Evolutionary conservation across 2,329 filamentous ascomycete genomes (phyloP), one percentile per base, ranked within the genome.

Genomic region (Aspergillus cejpii): DNA sequence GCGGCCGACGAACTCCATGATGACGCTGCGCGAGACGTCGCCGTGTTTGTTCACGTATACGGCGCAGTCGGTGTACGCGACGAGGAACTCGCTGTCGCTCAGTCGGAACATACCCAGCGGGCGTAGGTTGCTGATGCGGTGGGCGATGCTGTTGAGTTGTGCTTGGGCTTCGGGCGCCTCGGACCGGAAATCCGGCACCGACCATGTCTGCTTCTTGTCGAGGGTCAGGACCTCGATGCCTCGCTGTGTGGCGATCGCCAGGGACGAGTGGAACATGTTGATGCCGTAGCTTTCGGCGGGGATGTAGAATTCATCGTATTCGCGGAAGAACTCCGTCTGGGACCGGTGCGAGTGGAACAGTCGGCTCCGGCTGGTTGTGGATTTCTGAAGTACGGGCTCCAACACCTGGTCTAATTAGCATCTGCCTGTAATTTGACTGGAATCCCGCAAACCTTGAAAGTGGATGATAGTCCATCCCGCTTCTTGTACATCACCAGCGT

Each of bases 21-120:
- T 90, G 47, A 97, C 87, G 21, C 85, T 88, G 37, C 94, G 85
- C 29, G 83, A 91, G 21, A 98, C 88, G 50, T 98, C 92, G 54
- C 92, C 92, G 66, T 97, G 89, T 69, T 97, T 96, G 73, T 98
- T 94, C 62, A 97, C 86, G 61, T 97, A 98, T 6, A 98, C 90
- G 14, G 90, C 92, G 57, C 91, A 97, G 66, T 96, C 89, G 67
- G 94, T 87, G 65, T 97, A 98, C 28, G 86, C 87, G 39, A 96
- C 81, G 20, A 98, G 74, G 68, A 97, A 98, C 65, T 95, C 92
- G 45, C 86, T 85, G 47, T 94, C 87, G 53, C 85, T 90, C 43
- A 98, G 80, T 31, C 90, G 83, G 75, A 98, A 96, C 92, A 98
- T 98, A 56, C 90, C 90, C 8, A 98, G 74, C 0, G 92, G 91